Percentiles rank a stretch among this genome's conserved stretches.
Conservation (phyloP, 1,284 basidiomycete species). For the Fomitopsis schrenkii region DNA sequence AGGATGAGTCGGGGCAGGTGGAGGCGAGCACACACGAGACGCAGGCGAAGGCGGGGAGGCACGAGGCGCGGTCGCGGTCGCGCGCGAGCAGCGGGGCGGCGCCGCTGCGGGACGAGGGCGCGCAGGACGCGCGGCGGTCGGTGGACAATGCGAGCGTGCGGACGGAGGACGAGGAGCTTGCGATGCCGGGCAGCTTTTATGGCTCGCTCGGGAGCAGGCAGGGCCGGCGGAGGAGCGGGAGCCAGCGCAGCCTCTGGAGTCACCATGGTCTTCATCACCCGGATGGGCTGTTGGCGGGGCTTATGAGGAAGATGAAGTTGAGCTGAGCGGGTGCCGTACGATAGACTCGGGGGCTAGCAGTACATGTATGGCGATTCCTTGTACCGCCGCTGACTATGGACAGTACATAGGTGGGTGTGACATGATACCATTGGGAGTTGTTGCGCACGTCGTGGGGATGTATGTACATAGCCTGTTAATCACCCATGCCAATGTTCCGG, state of each 20-base stretch:
- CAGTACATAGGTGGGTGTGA: neutral
- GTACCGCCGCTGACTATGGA: too few species aligned
- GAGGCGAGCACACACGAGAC: neutral
- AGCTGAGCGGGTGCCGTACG: neutral
- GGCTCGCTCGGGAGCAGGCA: conserved; percentile 10
- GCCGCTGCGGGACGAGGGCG: conserved; percentile 17
- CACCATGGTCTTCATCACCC: conserved; percentile 13
- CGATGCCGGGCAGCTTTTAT: conserved; percentile 48
- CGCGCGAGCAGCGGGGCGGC: neutral
- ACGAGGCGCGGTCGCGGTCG: neutral
- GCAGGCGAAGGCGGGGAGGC: too few species aligned
- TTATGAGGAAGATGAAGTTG: conserved; percentile 2
- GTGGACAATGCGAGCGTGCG: conserved; percentile 1
- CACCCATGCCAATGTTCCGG: too few species aligned
- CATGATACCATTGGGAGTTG: neutral
- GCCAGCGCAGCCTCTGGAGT: neutral
- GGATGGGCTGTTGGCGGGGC: conserved; percentile 9
- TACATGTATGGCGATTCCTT: too few species aligned
- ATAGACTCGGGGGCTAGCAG: too few species aligned
- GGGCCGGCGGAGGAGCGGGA: neutral
- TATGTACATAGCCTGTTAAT: neutral
- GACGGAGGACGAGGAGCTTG: conserved; percentile 30
- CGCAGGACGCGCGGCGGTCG: conserved; percentile 15
- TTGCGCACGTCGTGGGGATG: neutral
- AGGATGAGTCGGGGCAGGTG: neutral